Evolutionary conservation across 139 green algal genomes (phyloP), one percentile per base, ranked within the genome.

Genomic region (Coccomyxa sp.): DNA sequence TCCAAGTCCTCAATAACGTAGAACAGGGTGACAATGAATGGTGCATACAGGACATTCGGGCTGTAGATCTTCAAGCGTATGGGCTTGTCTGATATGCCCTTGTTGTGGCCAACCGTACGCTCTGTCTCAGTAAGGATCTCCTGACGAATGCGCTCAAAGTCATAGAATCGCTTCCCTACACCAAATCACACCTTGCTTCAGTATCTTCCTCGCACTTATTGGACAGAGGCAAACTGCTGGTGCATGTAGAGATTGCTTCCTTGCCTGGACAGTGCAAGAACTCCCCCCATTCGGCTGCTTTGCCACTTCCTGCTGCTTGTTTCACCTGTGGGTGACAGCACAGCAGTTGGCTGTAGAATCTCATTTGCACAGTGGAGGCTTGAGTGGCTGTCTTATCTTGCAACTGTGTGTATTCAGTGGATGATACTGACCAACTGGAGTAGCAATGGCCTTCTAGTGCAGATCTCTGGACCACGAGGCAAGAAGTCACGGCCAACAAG

Each of bases 121-220:
- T 98, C 94, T 17, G 97, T 99, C 89, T 99, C 97, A 0, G 83
- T 77, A 83, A 94, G 84, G 57, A 99, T 99, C 89, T 99, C 97
- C 71, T 94, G 82, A 23, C 94, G 84, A 59, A 99, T 96, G 30
- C 85, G 82, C 1, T 95, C 89, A 88, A 98, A 99, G 79, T 99
- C 95, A 31, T 90, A 90, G 83, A 98, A 99, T 18, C 91, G 86
- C 80, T 95, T 95, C 81, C 90, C 89, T 82, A 67, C 57, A 76
- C 38, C 38, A 51, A 51, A 51, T 51, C 38, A 51, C 38, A 15
- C 13, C 27, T 11, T 3, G 38, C 38, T 51, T 51, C 38, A 51
- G 38, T 7, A 51, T 7, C 7, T 51, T 51, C 38, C 38, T 51
- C 38, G 38, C 38, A 51, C 3, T 51, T 51, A 51, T 51, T 51